phyloP scores from a whole-genome alignment of 2,329 filamentous ascomycete genomes.

The Gnomoniopsis sp. region DNA sequence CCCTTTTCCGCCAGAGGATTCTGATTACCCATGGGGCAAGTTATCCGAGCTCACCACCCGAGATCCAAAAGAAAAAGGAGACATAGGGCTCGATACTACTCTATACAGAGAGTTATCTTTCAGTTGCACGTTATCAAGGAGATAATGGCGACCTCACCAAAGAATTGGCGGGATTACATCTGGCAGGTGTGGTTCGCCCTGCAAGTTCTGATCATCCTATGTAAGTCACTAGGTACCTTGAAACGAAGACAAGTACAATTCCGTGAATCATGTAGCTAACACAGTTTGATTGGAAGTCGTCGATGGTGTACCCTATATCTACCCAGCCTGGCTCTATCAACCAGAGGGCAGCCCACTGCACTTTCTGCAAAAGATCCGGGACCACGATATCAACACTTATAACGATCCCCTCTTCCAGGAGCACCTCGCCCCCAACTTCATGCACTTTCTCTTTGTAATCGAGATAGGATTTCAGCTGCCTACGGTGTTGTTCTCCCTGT shows the following conservation, averaged over 20 bases:
- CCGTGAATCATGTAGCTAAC: neutral
- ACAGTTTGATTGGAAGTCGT: constrained; percentile 36
- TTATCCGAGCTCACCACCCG: too few species aligned
- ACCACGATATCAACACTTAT: constrained; percentile 43
- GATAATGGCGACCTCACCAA: constrained; percentile 11
- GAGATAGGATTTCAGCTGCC: constrained; percentile 51
- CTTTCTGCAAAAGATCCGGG: constrained; percentile 41
- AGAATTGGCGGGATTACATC: constrained; percentile 24
- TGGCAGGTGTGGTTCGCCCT: constrained; percentile 32
- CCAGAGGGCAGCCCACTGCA: constrained; percentile 42
- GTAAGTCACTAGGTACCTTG: constrained; percentile 22
- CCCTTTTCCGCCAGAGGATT: too few species aligned
- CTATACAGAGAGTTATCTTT: too few species aligned
- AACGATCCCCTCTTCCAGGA: constrained; percentile 51
- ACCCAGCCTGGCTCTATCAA: constrained; percentile 44
- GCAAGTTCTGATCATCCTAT: constrained; percentile 28
- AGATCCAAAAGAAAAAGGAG: too few species aligned
- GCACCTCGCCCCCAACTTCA: constrained; percentile 42
- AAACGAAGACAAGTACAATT: neutral
- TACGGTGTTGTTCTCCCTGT: constrained; percentile 44
- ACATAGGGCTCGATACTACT: too few species aligned
- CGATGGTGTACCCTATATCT: constrained; percentile 48
- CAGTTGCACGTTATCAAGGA: too few species aligned
- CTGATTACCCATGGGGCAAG: too few species aligned
- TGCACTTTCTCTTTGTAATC: constrained; percentile 46